Percentiles rank a stretch among this genome's conserved stretches.
Evolutionary conservation across 1,139 yeast genomes (phyloP).

Genomic region (Blastobotrys serpentis): DNA sequence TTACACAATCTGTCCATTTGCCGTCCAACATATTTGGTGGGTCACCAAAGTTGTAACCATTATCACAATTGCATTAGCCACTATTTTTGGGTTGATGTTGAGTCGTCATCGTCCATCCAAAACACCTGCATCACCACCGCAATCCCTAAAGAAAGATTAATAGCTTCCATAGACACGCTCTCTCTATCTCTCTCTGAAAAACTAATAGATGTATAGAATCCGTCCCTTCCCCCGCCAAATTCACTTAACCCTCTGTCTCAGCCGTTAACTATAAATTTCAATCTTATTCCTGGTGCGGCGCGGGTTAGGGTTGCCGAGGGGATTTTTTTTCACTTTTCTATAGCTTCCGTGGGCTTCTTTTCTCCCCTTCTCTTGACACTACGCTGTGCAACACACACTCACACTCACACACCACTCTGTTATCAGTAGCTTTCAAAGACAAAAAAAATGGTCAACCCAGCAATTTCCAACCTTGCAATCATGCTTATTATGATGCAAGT

Average conservation of each 20-base stretch:
- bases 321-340: background rate
- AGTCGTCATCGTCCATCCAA: background rate
- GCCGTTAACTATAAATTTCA: too few relatives aligned
- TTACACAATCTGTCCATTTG: slow-evolving; percentile 73
- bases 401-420: too few relatives aligned
- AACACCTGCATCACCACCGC: background rate
- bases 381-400: slow-evolving; percentile 9
- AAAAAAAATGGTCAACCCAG: slow-evolving; percentile 54
- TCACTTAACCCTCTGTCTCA: too few relatives aligned
- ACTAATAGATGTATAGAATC: too few relatives aligned
- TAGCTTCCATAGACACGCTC: too few relatives aligned
- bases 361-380: slow-evolving; percentile 4
- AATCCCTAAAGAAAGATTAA: slow-evolving; percentile 3
- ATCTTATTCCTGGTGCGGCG: background rate
- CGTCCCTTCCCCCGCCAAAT: too few relatives aligned
- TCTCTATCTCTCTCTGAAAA: too few relatives aligned
- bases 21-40: slow-evolving; percentile 97
- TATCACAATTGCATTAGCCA: slow-evolving; percentile 15
- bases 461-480: slow-evolving; percentile 78
- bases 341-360: slow-evolving; percentile 10
- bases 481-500: slow-evolving; percentile 98
- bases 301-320: slow-evolving; percentile 8
- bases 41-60: slow-evolving; percentile 58
- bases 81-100: background rate
- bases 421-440: too few relatives aligned